Base-by-base conservation (phyloP, 208 protist genomes). In the Endotrypanum monterogeii region DNA sequence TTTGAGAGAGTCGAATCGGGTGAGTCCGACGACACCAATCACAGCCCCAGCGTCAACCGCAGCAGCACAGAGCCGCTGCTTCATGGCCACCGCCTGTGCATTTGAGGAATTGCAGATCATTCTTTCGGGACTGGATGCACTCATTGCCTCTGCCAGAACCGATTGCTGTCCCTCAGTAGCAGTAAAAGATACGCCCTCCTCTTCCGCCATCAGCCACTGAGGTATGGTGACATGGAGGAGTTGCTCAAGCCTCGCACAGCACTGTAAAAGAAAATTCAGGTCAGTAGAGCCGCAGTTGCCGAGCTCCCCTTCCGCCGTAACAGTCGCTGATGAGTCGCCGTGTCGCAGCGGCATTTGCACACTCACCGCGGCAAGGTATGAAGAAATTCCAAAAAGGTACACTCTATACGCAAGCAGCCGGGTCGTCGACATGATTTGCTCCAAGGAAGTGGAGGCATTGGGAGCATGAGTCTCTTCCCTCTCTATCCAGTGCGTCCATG, bases 311-410 rank as follows among this genome's bases (percentile, higher is more conserved):
- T 23, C 4, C 20, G 44, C 44, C 44, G 46, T n/a, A 12, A 23
- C 11, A 11, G 60, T 46, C 25, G 7, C 60, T n/a, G 60, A 44
- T 23, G 37, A 20, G 60, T 48, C 32, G 37, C 37, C 46, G 9
- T 30, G 63, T 44, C 7, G 50, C 18, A 32, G 20, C 30, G 32
- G 1, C 39, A 32, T 28, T 30, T 32, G 23, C 20, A 41, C 66
- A 56, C 30, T 55, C 20, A 20, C 50, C 5, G 50, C 28, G 23
- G 71, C 70, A 0, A 81, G 56, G 57, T 81, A 81, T n/a, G 71
- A 69, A 1, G 76, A 76, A 9, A 76, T 57, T 14, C 56, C 76
- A 32, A 73, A 81, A n/a, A 81, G 55, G 57, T 81, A 81, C 46
- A 81, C 71, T 0, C 76, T 70, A 51, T 73, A 81, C 3, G 52